Conservation (phyloP, 2,329 filamentous ascomycete species). For the Stagonosporopsis cucurbitacearum region DNA sequence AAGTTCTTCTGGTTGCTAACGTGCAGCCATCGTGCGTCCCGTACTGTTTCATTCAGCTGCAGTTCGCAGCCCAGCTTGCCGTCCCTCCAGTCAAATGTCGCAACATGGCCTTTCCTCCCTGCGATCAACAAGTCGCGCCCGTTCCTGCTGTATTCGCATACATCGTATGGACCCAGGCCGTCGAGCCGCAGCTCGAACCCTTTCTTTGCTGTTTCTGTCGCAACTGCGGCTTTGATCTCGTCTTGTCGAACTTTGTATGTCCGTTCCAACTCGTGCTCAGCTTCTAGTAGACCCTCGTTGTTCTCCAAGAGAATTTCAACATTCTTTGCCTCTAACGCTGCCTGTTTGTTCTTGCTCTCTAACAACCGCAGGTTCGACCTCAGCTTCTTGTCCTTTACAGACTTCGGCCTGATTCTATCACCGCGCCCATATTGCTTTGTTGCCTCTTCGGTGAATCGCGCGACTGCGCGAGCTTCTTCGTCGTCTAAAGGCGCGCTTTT, state of each 20-base stretch:
- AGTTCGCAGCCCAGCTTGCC: slow-evolving; percentile 91
- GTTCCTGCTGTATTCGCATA: slow-evolving; percentile 87
- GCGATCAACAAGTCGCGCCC: slow-evolving; percentile 84
- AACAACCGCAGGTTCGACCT: slow-evolving; percentile 78
- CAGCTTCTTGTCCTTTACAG: slow-evolving; percentile 87
- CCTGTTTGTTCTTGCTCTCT: slow-evolving; percentile 82
- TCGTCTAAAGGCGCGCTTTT: slow-evolving; percentile 29
- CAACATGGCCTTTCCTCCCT: slow-evolving; percentile 91
- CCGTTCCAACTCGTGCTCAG: slow-evolving; percentile 85
- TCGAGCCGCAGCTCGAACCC: slow-evolving; percentile 86
- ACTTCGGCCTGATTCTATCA: slow-evolving; percentile 72
- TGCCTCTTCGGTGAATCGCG: slow-evolving; percentile 55
- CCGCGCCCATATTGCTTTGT: slow-evolving; percentile 85
- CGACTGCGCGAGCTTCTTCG: slow-evolving; percentile 39
- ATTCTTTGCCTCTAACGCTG: slow-evolving; percentile 85
- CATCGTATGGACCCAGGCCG: slow-evolving; percentile 81
- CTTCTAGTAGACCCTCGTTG: slow-evolving; percentile 81
- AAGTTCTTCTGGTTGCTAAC: slow-evolving; percentile 82
- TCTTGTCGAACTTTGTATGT: slow-evolving; percentile 93
- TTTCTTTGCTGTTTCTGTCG: slow-evolving; percentile 86
- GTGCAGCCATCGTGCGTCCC: slow-evolving; percentile 90
- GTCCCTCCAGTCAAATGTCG: slow-evolving; percentile 94
- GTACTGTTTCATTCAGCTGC: slow-evolving; percentile 86
- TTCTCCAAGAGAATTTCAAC: slow-evolving; percentile 94
- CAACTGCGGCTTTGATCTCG: slow-evolving; percentile 77